Evolutionary conservation across 768 basidiomycete genomes (phyloP), one percentile per base, ranked within the genome.

Genomic region (Phylloporus rhodoxanthus): DNA sequence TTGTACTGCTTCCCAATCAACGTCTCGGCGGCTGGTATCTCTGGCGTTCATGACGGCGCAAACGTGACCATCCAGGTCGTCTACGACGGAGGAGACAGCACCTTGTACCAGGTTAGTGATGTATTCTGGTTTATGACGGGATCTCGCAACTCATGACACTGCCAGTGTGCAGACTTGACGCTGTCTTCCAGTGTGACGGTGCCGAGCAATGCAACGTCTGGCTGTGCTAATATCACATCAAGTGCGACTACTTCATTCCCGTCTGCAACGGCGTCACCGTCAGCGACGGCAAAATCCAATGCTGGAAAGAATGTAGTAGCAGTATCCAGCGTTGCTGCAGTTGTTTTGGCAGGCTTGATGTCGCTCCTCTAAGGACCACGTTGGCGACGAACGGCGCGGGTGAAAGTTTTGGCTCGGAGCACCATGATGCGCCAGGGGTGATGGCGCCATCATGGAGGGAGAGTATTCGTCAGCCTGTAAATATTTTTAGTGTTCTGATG

Each of bases 51-150:
- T 47, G 74, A 83, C 51, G 87, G 41, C 1, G 23, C 41, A 17
- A 84, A 88, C 54, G 82, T 87, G 33, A 91, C 91, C 1, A 70
- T 92, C 42, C 82, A 87, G 66, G 58, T 89, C 20, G 55, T 79
- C 25, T 91, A 68, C 60, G 68, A 80, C 56, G 87, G 87, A 28
- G 41, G 41, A 28, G 91, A 93, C 60, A 82, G 82, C 19, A 44
- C 62, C 23, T 74, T 94, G 8, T 91, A 75, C 68, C 87, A 91
- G 75, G 87, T 79, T 43, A 33, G 54, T 50, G 40, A 2, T 10
- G 4, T 17, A 10, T 28, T 10, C 15, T 11, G 7, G 6, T 23
- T 39, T 11, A 39, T 5, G 36, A 9, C 9, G 7, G 36, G 37
- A 3, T 21, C 41, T 11, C n/a, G n/a, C 14, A 17, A 17, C 32